These are phyloP conservation scores for Jacaranda copaia DNA, from an alignment of 257 asterid genomes.

Conservation along the genomic window DNA sequence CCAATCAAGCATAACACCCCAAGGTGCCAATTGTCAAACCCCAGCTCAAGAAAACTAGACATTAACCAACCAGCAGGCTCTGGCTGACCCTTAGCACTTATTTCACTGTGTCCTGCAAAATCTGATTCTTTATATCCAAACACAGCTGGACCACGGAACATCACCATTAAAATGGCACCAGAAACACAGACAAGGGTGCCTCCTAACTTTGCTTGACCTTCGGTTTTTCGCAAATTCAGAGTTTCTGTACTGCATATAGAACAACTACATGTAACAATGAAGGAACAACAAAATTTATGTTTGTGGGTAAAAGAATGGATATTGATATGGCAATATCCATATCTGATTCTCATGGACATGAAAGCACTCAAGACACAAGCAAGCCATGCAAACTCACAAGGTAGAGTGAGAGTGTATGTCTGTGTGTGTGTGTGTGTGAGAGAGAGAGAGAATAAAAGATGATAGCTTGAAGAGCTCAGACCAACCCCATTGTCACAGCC, in stretches of 20 bases:
- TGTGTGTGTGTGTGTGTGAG: constrained; percentile 10
- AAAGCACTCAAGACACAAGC: not conserved
- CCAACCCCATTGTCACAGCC: constrained; percentile 93
- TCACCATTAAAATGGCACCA: constrained; percentile 90
- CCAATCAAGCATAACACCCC: constrained; percentile 94
- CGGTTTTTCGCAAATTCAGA: constrained; percentile 64
- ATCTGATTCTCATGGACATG: not conserved
- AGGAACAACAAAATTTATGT: not conserved
- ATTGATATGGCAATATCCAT: not conserved
- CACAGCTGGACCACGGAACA: constrained; percentile 86
- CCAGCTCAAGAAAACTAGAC: constrained; percentile 64
- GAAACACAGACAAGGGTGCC: constrained; percentile 89
- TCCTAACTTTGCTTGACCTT: constrained; percentile 92
- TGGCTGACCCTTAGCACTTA: constrained; percentile 85
- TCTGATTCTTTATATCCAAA: constrained; percentile 74
- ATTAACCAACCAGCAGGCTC: constrained; percentile 83
- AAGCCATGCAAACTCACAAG: constrained; percentile 2
- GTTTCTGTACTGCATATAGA: constrained; percentile 90
- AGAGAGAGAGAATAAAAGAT: constrained; percentile 18
- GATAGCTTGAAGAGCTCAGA: constrained; percentile 35
- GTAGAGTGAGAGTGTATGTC: not conserved
- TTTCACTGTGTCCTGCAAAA: constrained; percentile 58
- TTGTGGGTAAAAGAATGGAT: constrained; percentile 9
- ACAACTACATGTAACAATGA: constrained; percentile 40
- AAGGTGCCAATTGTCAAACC: constrained; percentile 84